Evolutionary conservation across 2,329 filamentous ascomycete species (phyloP).

Genomic region (Ophiocordyceps camponoti-floridani): DNA sequence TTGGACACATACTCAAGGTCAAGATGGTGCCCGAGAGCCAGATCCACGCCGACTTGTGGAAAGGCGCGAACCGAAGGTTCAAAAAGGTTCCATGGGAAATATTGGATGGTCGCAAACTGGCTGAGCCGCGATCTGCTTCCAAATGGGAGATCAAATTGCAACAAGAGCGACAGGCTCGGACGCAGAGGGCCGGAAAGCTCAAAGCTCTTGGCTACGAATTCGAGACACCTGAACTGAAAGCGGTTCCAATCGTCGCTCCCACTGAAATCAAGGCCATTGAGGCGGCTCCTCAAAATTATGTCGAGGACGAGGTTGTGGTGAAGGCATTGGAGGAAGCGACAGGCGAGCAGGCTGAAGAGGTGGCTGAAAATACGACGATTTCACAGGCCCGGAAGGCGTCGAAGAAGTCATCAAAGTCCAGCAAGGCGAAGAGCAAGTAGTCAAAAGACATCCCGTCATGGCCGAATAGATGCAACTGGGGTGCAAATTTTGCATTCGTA

Average conservation of each 20-base stretch:
- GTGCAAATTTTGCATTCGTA: background rate
- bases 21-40: conserved; percentile 60
- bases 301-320: conserved; percentile 7
- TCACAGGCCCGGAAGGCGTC: background rate
- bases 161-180: conserved; percentile 54
- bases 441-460: background rate
- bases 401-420: background rate
- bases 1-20: conserved; percentile 84
- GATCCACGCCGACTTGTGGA: conserved; percentile 68
- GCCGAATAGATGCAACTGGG: background rate
- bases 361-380: background rate
- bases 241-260: conserved; percentile 21
- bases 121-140: conserved; percentile 53
- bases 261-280: conserved; percentile 20
- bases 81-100: conserved; percentile 78
- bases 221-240: conserved; percentile 53
- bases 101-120: conserved; percentile 60
- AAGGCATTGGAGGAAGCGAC: background rate
- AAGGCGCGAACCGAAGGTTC: conserved; percentile 79
- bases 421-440: background rate
- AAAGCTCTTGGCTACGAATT: conserved; percentile 74
- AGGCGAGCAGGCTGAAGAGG: background rate
- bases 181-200: conserved; percentile 53
- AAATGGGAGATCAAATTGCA: conserved; percentile 63
- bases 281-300: conserved; percentile 12